Evolutionary conservation across 2,329 filamentous ascomycete genomes (phyloP).

Genomic region (Endoconidiophora polonica): DNA sequence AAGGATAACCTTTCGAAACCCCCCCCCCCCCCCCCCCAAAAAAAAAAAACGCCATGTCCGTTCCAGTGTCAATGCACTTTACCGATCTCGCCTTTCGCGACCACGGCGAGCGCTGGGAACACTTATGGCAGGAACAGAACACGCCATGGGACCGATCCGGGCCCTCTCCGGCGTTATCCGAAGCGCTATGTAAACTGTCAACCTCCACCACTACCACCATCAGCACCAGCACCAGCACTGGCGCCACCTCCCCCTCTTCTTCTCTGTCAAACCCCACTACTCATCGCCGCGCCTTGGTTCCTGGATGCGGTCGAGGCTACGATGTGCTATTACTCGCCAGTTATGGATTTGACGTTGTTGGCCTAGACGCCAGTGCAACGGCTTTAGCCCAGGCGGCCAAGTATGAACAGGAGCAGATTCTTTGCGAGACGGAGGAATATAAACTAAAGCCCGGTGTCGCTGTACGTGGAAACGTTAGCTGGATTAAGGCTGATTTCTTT

Average conservation of each 20-base stretch:
- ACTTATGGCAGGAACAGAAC: constrained; percentile 28
- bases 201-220: too few relatives aligned
- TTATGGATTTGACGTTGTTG: constrained; percentile 62
- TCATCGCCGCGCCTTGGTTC: constrained; percentile 61
- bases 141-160: constrained; percentile 41
- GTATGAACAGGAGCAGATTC: constrained; percentile 21
- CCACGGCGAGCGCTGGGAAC: constrained; percentile 29
- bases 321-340: constrained; percentile 61
- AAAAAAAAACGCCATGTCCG: too few relatives aligned
- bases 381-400: constrained; percentile 28
- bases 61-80: neutral
- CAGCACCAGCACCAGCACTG: too few relatives aligned
- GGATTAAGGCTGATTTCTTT: constrained; percentile 52
- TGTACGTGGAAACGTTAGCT: constrained; percentile 34
- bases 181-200: constrained; percentile 25
- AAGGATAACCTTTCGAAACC: too few relatives aligned
- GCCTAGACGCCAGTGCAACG: constrained; percentile 47
- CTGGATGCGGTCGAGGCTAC: constrained; percentile 68
- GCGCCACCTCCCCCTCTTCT: constrained; percentile 14
- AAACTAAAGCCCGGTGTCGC: constrained; percentile 22
- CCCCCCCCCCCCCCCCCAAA: too few relatives aligned
- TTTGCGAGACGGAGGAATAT: constrained; percentile 23
- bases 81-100: constrained; percentile 10
- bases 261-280: constrained; percentile 31
- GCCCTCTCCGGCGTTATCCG: constrained; percentile 35